phyloP scores from a whole-genome alignment of 768 basidiomycete species.

The Hortiboletus campestris region DNA sequence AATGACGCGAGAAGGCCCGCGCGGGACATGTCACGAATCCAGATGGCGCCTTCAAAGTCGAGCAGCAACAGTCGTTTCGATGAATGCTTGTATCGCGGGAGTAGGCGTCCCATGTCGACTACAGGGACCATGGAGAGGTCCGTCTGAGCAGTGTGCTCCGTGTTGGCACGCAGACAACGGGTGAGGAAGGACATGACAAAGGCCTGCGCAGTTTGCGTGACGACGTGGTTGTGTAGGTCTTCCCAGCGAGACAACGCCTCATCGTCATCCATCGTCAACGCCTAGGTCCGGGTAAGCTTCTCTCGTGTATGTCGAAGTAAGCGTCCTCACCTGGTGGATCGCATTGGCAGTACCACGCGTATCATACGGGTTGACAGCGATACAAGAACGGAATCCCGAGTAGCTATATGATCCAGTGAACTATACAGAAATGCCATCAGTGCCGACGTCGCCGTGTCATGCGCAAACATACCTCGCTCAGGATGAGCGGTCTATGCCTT shows the following conservation, averaged over 20 bases:
- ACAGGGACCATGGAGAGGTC: constrained; percentile 36
- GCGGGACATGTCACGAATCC: constrained; percentile 57
- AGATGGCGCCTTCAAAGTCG: constrained; percentile 81
- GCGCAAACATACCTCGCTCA: constrained; percentile 62
- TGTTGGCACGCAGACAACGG: constrained; percentile 68
- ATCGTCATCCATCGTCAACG: constrained; percentile 73
- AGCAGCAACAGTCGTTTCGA: constrained; percentile 63
- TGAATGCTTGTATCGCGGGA: constrained; percentile 67
- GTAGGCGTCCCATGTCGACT: constrained; percentile 48
- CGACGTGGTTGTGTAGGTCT: constrained; percentile 83
- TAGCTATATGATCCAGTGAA: constrained; percentile 56
- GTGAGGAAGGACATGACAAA: constrained; percentile 80
- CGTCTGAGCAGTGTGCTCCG: constrained; percentile 51
- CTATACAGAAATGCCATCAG: background rate
- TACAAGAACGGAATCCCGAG: constrained; percentile 83
- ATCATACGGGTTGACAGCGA: constrained; percentile 86
- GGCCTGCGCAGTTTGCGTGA: constrained; percentile 81
- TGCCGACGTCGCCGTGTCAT: background rate
- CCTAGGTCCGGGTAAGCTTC: constrained; percentile 32
- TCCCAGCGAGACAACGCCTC: constrained; percentile 78
- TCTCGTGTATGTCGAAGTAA: background rate
- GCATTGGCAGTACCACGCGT: constrained; percentile 80
- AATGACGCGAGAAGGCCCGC: constrained; percentile 43
- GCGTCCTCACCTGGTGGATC: constrained; percentile 49
- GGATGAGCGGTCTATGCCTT: constrained; percentile 63